Evolutionary conservation across 129 eudicot genomes (phyloP).

Genomic region (Tagetes erecta): DNA sequence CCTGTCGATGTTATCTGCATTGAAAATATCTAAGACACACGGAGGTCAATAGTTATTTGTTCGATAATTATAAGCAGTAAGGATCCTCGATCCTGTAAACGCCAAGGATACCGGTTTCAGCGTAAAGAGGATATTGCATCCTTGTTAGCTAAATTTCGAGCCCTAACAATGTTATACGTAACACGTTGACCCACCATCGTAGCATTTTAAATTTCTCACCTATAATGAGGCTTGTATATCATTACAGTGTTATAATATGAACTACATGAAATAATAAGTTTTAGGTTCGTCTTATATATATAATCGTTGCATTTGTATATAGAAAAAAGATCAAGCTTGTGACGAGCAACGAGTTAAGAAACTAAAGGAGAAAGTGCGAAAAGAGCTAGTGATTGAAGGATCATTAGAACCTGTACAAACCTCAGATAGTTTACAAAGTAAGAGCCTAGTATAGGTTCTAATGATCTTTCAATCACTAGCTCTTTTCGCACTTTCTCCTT

Average conservation of each 20-base stretch:
- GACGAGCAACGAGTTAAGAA: slow-evolving; percentile 25
- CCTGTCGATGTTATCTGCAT: no score
- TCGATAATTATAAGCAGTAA: no score
- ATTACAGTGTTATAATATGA: background rate
- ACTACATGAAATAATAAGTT: background rate
- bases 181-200: slow-evolving; percentile 39
- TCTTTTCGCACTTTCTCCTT: slow-evolving; percentile 33
- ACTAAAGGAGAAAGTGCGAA: slow-evolving; percentile 35
- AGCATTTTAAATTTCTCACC: slow-evolving; percentile 40
- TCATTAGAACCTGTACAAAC: background rate
- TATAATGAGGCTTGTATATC: slow-evolving; percentile 22
- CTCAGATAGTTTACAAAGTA: no score
- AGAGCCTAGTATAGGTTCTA: background rate
- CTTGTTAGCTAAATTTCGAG: no score
- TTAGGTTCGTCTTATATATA: background rate
- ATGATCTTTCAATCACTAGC: background rate
- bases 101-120: no score
- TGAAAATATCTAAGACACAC: no score
- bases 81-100: no score
- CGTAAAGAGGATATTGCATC: no score
- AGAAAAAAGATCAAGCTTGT: slow-evolving; percentile 11
- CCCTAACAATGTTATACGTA: slow-evolving; percentile 22
- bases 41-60: no score
- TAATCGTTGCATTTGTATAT: background rate
- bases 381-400: background rate